Conservation (phyloP, 495 filamentous ascomycete species). For the Trichoderma reesei region DNA sequence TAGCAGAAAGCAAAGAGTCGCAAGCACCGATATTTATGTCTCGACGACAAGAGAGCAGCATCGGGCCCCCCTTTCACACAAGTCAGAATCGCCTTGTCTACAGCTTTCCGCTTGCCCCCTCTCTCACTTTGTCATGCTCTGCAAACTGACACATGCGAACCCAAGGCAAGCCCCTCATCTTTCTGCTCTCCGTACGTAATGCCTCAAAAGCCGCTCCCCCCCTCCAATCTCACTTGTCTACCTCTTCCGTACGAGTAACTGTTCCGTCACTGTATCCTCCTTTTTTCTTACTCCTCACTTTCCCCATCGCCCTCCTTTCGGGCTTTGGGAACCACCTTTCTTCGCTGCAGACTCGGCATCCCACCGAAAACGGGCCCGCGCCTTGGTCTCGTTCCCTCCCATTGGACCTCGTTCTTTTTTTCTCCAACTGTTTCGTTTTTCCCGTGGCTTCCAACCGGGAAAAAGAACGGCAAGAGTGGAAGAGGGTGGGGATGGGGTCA, state of each 20-base stretch:
- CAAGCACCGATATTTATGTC: constrained; percentile 7
- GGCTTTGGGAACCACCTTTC: not conserved
- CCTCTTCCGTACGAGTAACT: no score
- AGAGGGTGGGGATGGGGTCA: constrained; percentile 1
- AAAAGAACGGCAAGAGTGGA: no score
- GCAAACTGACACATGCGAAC: not conserved
- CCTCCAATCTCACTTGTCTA: no score
- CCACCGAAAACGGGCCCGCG: no score
- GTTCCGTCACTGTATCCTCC: not conserved
- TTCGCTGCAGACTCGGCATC: not conserved
- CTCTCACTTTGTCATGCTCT: not conserved
- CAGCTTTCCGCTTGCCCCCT: not conserved
- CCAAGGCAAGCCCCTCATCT: not conserved
- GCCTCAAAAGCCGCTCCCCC: no score
- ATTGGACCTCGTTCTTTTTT: no score
- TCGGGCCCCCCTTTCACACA: no score
- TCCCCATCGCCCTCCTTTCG: not conserved
- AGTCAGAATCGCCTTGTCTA: not conserved
- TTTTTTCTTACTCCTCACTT: not conserved
- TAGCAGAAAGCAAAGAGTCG: not conserved
- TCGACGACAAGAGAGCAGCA: no score
- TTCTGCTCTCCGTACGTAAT: not conserved
- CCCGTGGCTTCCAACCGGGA: no score
- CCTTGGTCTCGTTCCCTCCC: no score
- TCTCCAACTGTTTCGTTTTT: no score